phyloP scores from a whole-genome alignment of 805 yeast species.

The Candida piceae region DNA sequence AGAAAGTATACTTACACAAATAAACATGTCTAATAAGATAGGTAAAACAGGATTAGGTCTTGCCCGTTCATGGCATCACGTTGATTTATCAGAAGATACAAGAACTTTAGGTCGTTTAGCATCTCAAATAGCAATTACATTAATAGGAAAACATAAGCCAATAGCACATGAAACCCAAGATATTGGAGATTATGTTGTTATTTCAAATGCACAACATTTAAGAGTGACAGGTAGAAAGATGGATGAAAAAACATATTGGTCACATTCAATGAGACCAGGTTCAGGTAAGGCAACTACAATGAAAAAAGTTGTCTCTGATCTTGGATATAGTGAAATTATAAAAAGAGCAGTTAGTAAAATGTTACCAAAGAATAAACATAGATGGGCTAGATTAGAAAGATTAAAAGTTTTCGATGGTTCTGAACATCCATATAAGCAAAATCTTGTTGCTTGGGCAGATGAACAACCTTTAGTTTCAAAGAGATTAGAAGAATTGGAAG shows the following conservation, averaged over 20 bases:
- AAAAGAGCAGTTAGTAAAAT: constrained; percentile 89
- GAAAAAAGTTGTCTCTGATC: constrained; percentile 67
- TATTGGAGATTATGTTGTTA: constrained; percentile 95
- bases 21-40: constrained; percentile 43
- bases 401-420: constrained; percentile 84
- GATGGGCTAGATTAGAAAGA: constrained; percentile 76
- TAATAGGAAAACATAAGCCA: constrained; percentile 98
- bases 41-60: constrained; percentile 42
- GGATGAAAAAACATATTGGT: constrained; percentile 76
- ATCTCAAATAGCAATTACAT: constrained; percentile 74
- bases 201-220: constrained; percentile 81
- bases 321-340: constrained; percentile 85
- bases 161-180: constrained; percentile 73
- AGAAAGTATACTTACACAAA: too few species aligned
- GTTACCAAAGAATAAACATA: constrained; percentile 88
- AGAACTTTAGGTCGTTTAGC: constrained; percentile 93
- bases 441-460: constrained; percentile 81
- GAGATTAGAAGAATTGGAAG: constrained; percentile 35
- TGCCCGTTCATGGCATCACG: constrained; percentile 92
- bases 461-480: constrained; percentile 51
- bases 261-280: constrained; percentile 89
- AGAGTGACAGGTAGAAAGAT: constrained; percentile 84
- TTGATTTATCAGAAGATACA: constrained; percentile 78
- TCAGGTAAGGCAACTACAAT: constrained; percentile 77
- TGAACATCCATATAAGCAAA: constrained; percentile 79